Evolutionary conservation across 2,329 filamentous ascomycete genomes (phyloP).

Genomic region (Claviceps sp.): DNA sequence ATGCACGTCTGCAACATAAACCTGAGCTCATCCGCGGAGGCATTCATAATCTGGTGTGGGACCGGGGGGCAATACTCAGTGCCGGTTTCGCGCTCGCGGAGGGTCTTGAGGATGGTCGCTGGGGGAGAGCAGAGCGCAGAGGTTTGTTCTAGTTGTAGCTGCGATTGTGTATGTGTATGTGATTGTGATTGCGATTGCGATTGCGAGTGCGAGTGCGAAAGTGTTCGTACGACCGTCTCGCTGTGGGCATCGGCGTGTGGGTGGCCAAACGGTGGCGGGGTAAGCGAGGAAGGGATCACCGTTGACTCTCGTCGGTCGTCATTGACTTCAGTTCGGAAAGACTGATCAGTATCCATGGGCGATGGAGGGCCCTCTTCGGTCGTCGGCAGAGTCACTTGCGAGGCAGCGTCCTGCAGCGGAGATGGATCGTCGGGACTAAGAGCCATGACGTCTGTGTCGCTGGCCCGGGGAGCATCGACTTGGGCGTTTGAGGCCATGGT

Average conservation of each 20-base stretch:
- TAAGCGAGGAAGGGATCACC: conserved; percentile 45
- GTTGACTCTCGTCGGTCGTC: conserved; percentile 28
- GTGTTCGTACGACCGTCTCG: conserved; percentile 14
- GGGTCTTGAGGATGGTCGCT: conserved; percentile 27
- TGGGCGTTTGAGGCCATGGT: conserved; percentile 25
- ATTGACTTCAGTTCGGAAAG: conserved; percentile 37
- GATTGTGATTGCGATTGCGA: too few relatives aligned
- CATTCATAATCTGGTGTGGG: conserved; percentile 35
- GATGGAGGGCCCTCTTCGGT: conserved; percentile 43
- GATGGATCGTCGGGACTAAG: conserved; percentile 20
- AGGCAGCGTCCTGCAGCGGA: conserved; percentile 23
- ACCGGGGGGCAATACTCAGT: conserved; percentile 35
- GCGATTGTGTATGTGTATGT: too few relatives aligned
- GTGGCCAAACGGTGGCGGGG: conserved; percentile 35
- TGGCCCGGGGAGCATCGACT: conserved; percentile 18
- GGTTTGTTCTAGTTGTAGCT: conserved; percentile 19
- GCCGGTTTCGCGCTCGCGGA: conserved; percentile 17
- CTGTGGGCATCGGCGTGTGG: conserved; percentile 30
- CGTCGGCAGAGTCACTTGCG: conserved; percentile 42
- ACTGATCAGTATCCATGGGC: conserved; percentile 33
- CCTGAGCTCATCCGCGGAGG: conserved; percentile 41
- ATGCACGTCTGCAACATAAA: conserved; percentile 41
- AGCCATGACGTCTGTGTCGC: conserved; percentile 15
- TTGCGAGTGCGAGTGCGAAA: conserved; percentile 19
- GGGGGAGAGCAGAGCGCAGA: conserved; percentile 41